A percentile compares a stretch with the other conserved stretches of the same genome.
Conservation (phyloP, 176 grass and related monocot species). For the Cenchrus purpureus region DNA sequence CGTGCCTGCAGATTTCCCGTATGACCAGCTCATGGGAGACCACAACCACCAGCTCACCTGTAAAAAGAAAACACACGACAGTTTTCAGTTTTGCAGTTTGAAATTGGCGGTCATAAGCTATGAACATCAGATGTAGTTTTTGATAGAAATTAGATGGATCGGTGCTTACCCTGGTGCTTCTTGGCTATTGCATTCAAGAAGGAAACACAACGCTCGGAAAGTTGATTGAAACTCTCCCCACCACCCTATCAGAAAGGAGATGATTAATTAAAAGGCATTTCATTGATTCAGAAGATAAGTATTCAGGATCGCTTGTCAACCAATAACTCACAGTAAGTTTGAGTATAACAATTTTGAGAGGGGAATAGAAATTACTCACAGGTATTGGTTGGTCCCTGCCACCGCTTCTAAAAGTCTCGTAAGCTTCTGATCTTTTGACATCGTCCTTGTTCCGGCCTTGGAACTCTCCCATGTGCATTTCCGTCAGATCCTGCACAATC, state of each 20-base stretch:
- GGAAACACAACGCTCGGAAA: conserved; percentile 54
- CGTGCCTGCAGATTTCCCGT: conserved; percentile 47
- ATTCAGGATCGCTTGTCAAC: no score
- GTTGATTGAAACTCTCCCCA: conserved; percentile 65
- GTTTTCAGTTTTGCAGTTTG: not conserved
- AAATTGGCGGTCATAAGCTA: no score
- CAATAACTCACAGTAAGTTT: conserved; percentile 24
- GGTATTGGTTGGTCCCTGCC: conserved; percentile 58
- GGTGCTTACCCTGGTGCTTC: conserved; percentile 57
- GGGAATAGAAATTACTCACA: conserved; percentile 28
- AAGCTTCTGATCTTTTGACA: conserved; percentile 43
- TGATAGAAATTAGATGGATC: not conserved
- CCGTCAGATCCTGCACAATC: conserved; percentile 49
- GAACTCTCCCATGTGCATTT: conserved; percentile 78
- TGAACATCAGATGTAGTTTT: no score
- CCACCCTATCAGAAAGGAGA: conserved; percentile 77
- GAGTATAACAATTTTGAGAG: no score
- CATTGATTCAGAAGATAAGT: no score
- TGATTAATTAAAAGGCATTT: no score
- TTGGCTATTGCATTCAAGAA: conserved; percentile 49
- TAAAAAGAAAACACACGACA: not conserved
- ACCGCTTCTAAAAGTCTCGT: conserved; percentile 35
- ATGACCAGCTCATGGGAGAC: conserved; percentile 58
- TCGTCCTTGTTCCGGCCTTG: conserved; percentile 63
- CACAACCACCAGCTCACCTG: conserved; percentile 57